Percentiles rank a stretch among this genome's conserved stretches.
These are phyloP conservation scores for Coemansia javaensis DNA, from an alignment of 192 early-diverging fungal species.

Conservation along the genomic window DNA sequence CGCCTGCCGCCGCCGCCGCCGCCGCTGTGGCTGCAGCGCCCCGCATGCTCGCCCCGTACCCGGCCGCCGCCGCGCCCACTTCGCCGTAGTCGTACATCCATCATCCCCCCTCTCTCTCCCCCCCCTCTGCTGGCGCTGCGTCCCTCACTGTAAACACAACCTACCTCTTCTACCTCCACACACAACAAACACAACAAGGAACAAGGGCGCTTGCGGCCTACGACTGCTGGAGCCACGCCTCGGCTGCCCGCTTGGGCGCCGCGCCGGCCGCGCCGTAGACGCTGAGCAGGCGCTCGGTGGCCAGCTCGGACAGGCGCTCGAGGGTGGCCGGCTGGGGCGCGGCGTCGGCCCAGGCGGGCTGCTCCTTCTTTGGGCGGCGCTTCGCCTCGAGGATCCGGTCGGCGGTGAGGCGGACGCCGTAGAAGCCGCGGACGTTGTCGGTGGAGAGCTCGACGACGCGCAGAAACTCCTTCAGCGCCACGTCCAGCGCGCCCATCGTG, in stretches of 20 bases:
- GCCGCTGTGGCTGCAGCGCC: no score
- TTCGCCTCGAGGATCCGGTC: slow-evolving; percentile 29
- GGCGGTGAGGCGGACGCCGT: slow-evolving; percentile 68
- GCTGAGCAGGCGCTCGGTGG: slow-evolving; percentile 34
- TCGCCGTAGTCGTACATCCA: no score
- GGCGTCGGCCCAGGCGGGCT: slow-evolving; percentile 2
- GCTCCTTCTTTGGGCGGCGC: slow-evolving; percentile 8
- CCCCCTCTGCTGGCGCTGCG: no score
- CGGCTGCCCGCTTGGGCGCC: slow-evolving; percentile 14
- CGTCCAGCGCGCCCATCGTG: slow-evolving; percentile 58
- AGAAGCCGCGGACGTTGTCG: slow-evolving; percentile 83
- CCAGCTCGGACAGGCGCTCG: slow-evolving; percentile 37
- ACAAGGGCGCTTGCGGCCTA: no score
- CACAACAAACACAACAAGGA: no score
- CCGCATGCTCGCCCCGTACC: no score
- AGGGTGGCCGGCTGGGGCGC: slow-evolving; percentile 33
- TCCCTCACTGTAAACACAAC: no score
- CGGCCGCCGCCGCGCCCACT: no score
- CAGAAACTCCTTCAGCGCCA: slow-evolving; percentile 86
- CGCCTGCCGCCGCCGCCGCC: no score
- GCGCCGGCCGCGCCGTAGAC: slow-evolving; percentile 16
- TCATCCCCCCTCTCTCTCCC: no score
- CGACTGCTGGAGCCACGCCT: slow-evolving; percentile 31
- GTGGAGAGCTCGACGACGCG: slow-evolving; percentile 79
- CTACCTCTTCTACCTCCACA: no score